These are phyloP conservation scores for Diaporthe velutina DNA, from an alignment of 2,329 filamentous ascomycete species.

Conservation along the genomic window DNA sequence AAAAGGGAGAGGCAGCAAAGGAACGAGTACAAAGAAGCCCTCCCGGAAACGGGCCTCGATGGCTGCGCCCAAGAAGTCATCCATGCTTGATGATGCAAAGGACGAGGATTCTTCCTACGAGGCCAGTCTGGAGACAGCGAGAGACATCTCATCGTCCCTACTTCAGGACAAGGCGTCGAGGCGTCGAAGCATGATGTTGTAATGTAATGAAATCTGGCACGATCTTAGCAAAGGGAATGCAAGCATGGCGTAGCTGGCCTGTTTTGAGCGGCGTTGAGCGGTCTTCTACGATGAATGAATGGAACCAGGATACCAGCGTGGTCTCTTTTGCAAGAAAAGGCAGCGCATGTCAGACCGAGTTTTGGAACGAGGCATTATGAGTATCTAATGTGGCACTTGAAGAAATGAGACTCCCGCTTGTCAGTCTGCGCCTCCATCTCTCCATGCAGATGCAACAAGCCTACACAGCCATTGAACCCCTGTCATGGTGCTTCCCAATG, in stretches of 20 bases:
- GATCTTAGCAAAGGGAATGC: background rate
- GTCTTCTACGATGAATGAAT: background rate
- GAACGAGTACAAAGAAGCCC: slow-evolving; percentile 41
- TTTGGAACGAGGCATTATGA: slow-evolving; percentile 29
- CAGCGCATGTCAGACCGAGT: slow-evolving; percentile 24
- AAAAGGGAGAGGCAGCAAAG: slow-evolving; percentile 47
- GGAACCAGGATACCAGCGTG: slow-evolving; percentile 34
- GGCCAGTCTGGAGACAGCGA: slow-evolving; percentile 45
- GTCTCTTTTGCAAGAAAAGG: slow-evolving; percentile 30
- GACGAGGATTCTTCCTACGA: slow-evolving; percentile 49
- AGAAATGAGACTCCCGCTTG: background rate
- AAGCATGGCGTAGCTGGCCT: slow-evolving; percentile 24
- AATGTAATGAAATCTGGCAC: slow-evolving; percentile 49
- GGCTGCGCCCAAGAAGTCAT: slow-evolving; percentile 51
- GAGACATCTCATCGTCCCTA: slow-evolving; percentile 40
- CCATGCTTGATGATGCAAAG: slow-evolving; percentile 45
- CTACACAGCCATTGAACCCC: background rate
- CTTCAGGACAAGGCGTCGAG: slow-evolving; percentile 54
- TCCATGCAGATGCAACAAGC: background rate
- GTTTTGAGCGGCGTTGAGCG: slow-evolving; percentile 2
- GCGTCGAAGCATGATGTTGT: slow-evolving; percentile 71
- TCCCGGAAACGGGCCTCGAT: slow-evolving; percentile 59
- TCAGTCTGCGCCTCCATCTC: background rate
- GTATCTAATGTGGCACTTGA: slow-evolving; percentile 30
- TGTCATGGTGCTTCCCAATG: background rate